Base-by-base conservation (phyloP, 257 asterid genomes). In the Fraxinus cuspidata region DNA sequence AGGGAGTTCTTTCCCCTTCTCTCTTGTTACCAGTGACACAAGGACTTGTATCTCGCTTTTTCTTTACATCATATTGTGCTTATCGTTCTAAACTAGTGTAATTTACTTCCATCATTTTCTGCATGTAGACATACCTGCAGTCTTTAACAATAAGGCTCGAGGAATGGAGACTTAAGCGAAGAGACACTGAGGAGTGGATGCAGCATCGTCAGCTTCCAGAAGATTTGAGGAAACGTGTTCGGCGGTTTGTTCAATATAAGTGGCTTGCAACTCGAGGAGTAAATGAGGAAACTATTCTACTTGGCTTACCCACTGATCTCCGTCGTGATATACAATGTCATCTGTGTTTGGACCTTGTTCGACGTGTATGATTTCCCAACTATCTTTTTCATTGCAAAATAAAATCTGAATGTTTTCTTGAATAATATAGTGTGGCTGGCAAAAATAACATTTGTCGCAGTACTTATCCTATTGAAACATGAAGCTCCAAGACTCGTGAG, bases 171-270 rank as follows among this genome's bases (percentile, higher is more conserved):
- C 92, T 94, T 29, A 94, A 86, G 86, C 84, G 93, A 83, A 83
- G 97, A 77, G 98, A 94, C 78, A 92, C 97, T 1, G 98, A 94
- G 84, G 98, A 94, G 85, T 94, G 98, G 98, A 94, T 92, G 98
- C 73, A 86, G 72, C 98, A 94, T 80, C 94, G 98, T n/a, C 98
- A 94, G 79, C 97, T 94, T 40, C 98, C 97, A 5, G 97, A 92
- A 79, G 94, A 91, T 81, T 74, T 94, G 87, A 87, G 93, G 83
- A 83, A 82, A 49, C 97, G 92, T 0, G 97, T 91, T 78, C 85
- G 97, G 74, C 97, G 97, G 67, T 94, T 81, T 83, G 97, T 90
- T 81, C 98, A 94, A 68, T 94, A 91, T 63, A 94, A 92, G 81
- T 94, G 98, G 98, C 91, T 92, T 78, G 97, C 98, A 72, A 92